Conservation (phyloP, 495 filamentous ascomycete genomes). For the Oidiodendron maius region DNA sequence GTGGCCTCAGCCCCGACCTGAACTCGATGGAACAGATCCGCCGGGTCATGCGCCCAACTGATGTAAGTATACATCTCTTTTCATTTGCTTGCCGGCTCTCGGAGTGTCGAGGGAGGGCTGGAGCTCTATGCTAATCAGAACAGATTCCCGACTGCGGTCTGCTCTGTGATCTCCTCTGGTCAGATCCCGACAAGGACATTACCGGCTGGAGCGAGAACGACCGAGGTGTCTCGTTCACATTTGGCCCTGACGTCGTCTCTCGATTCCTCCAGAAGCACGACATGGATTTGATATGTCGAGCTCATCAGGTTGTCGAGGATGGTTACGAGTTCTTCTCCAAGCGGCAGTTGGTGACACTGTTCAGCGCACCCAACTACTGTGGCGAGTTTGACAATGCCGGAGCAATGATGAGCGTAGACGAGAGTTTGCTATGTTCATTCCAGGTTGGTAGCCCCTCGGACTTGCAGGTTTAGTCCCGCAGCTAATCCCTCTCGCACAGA, state of each 20-base stretch:
- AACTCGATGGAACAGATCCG: constrained; percentile 99
- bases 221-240: constrained; percentile 96
- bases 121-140: constrained; percentile 39
- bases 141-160: constrained; percentile 98
- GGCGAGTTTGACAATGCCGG: constrained; percentile 99
- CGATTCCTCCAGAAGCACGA: constrained; percentile 99
- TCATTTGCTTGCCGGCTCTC: constrained; percentile 26
- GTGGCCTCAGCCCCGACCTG: constrained; percentile 91
- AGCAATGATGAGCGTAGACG: constrained; percentile 99
- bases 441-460: constrained; percentile 58
- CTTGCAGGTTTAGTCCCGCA: neutral
- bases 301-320: constrained; percentile 98
- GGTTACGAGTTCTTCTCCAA: constrained; percentile 99
- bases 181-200: constrained; percentile 98
- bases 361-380: constrained; percentile 98
- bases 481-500: constrained; percentile 46
- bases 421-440: constrained; percentile 97
- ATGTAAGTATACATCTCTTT: constrained; percentile 58
- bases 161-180: constrained; percentile 96
- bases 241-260: constrained; percentile 97
- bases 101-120: constrained; percentile 31
- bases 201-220: constrained; percentile 99
- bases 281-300: constrained; percentile 98
- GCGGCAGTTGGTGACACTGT: constrained; percentile 92
- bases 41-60: constrained; percentile 96